Conservation (phyloP, 2,329 filamentous ascomycete species). For the Dothistroma pini region DNA sequence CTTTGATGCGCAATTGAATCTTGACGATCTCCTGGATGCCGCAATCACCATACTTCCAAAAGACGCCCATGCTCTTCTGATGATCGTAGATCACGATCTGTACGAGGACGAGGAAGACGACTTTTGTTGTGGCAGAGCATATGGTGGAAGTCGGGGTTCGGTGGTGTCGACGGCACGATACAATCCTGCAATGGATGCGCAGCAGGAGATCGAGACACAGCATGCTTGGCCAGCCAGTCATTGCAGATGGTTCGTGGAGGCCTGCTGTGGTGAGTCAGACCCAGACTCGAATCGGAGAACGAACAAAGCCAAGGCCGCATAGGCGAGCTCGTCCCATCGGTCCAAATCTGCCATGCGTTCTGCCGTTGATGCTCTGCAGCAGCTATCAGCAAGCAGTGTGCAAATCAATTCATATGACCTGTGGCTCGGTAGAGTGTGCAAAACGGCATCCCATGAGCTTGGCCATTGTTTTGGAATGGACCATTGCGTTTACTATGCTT, state of each 20-base stretch:
- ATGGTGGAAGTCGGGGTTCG: conserved; percentile 59
- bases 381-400: neutral
- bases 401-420: conserved; percentile 33
- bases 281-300: conserved; percentile 20
- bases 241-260: conserved; percentile 51
- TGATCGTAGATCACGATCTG: conserved; percentile 60
- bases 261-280: conserved; percentile 24
- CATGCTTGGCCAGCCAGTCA: conserved; percentile 66
- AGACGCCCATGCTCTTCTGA: conserved; percentile 57
- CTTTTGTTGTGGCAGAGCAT: conserved; percentile 65
- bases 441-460: conserved; percentile 62
- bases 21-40: conserved; percentile 59
- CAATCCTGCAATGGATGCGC: conserved; percentile 47
- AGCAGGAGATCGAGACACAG: conserved; percentile 43
- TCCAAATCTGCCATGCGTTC: conserved; percentile 10
- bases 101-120: conserved; percentile 64
- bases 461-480: conserved; percentile 65
- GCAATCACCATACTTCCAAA: conserved; percentile 51
- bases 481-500: conserved; percentile 64
- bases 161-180: conserved; percentile 63
- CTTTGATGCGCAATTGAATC: conserved; percentile 54
- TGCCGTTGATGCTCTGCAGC: conserved; percentile 13
- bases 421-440: conserved; percentile 57
- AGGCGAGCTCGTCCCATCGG: neutral
- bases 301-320: conserved; percentile 18